A percentile compares a stretch with the other conserved stretches of the same genome.
These are phyloP conservation scores for Pezicula carpinea DNA, from an alignment of 2,329 filamentous ascomycete species.

Conservation along the genomic window DNA sequence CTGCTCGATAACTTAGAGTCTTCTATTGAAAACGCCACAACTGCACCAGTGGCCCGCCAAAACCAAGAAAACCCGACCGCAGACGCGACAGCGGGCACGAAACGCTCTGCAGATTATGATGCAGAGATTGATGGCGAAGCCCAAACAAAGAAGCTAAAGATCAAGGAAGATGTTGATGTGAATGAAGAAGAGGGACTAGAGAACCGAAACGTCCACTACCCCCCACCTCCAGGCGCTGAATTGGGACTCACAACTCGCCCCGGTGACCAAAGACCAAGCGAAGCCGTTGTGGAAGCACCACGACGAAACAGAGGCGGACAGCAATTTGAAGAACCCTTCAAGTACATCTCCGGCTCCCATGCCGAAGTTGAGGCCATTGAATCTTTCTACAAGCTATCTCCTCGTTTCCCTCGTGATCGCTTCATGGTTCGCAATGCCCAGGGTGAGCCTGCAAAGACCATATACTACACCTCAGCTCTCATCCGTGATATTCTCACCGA, in stretches of 20 bases:
- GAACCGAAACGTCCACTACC: conserved; percentile 29
- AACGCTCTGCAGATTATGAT: conserved; percentile 32
- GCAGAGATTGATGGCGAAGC: conserved; percentile 17
- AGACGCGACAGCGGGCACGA: conserved; percentile 25
- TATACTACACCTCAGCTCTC: conserved; percentile 89
- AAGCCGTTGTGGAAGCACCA: conserved; percentile 12
- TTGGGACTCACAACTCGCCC: conserved; percentile 23
- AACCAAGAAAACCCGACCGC: conserved; percentile 25
- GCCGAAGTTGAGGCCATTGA: conserved; percentile 73
- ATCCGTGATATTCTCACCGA: conserved; percentile 78
- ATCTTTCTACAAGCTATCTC: conserved; percentile 78
- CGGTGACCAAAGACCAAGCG: conserved; percentile 13
- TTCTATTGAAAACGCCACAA: conserved; percentile 25
- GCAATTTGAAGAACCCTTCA: conserved; percentile 84
- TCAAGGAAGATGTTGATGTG: conserved; percentile 27
- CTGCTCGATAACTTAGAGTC: conserved; percentile 14
- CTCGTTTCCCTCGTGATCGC: conserved; percentile 80
- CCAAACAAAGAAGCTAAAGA: conserved; percentile 44
- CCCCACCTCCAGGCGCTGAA: conserved; percentile 28
- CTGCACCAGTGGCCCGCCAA: conserved; percentile 23
- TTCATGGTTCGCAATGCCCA: conserved; percentile 95
- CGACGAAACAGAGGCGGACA: conserved; percentile 34
- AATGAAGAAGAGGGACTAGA: conserved; percentile 17
- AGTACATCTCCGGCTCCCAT: conserved; percentile 74
- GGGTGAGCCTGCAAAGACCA: conserved; percentile 84